Evolutionary conservation across 495 filamentous ascomycete species (phyloP), one percentile per base, ranked within the genome.

Genomic region (Tuber calosporum): DNA sequence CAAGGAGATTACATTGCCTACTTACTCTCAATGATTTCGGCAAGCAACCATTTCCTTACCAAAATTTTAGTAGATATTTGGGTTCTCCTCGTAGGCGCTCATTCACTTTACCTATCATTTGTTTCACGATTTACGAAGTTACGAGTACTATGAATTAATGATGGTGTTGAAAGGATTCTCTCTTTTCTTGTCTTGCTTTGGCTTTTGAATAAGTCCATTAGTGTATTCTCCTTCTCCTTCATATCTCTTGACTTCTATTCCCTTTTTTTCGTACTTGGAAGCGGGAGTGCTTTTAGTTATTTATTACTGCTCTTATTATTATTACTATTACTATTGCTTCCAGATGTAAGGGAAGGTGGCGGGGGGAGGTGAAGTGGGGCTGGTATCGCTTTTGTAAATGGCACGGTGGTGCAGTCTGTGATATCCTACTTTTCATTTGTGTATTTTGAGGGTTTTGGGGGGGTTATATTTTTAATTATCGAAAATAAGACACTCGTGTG

Each of bases 1-100:
- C 43, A 77, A 71, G 38, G 75, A 78, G 37, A 70, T 71, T n/a
- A 78, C 58, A 48, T 41, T 77, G 58, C 76, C 76, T n/a, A 69
- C 69, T 26, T 73, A 69, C n/a, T 62, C 53, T 34, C 53, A 4
- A 34, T 62, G 34, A 34, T 17, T 13, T 62, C 13, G 19, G 26
- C 53, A 15, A 34, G 26, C 53, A 15, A 34, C 53, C 13, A 19
- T 62, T 62, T 62, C 53, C 26, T 62, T 62, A 34, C 53, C 53
- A 62, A 62, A 62, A 62, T 11, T 62, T 62, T 62, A 17, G 26
- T 62, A 62, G 53, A 62, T 62, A 62, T 62, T 62, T 62, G 53
- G 53, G 26, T 62, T 62, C 11, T 53, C 48, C n/a, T 62, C 26
- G 53, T 13, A 34, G 53, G 26, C 30, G 53, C 53, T 34, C 53